Percentiles rank a stretch among this genome's conserved stretches.
These are phyloP conservation scores for Alternaria panax DNA, from an alignment of 2,329 filamentous ascomycete species.

Conservation along the genomic window DNA sequence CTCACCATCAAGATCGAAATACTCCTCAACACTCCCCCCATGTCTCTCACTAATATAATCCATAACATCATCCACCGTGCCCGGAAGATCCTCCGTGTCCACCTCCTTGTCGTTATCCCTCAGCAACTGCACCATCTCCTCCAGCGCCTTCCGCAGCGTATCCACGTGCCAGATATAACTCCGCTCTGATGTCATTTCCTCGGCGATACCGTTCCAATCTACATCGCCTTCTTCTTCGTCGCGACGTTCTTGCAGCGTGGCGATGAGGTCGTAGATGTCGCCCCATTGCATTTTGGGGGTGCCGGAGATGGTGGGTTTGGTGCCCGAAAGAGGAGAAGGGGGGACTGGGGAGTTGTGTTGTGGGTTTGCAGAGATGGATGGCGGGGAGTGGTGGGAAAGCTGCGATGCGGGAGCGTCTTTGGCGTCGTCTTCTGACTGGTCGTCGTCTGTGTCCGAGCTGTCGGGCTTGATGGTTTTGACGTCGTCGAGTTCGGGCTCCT, in stretches of 20 bases:
- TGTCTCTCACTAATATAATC: conserved; percentile 24
- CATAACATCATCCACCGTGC: conserved; percentile 31
- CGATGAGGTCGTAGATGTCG: conserved; percentile 53
- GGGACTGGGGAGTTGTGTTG: too few species aligned
- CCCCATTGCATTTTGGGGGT: conserved; percentile 49
- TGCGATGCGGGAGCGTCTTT: background rate
- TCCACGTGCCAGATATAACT: conserved; percentile 24
- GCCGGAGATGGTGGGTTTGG: conserved; percentile 12
- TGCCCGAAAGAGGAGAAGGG: background rate
- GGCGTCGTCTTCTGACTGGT: background rate
- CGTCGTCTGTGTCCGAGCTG: background rate
- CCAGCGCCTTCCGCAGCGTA: conserved; percentile 31
- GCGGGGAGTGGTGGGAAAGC: background rate
- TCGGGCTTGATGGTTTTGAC: too few species aligned
- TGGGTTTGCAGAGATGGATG: background rate
- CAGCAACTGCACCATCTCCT: conserved; percentile 22
- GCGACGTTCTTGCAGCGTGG: conserved; percentile 37
- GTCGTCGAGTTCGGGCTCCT: too few species aligned
- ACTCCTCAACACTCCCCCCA: conserved; percentile 19
- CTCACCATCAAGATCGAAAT: conserved; percentile 16
- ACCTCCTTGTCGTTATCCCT: conserved; percentile 10
- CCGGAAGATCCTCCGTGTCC: conserved; percentile 7
- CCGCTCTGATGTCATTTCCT: conserved; percentile 1
- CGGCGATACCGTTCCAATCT: conserved; percentile 37
- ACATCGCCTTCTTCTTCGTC: conserved; percentile 41